phyloP scores from a whole-genome alignment of 208 protist species.

The Trypanosoma boissoni region DNA sequence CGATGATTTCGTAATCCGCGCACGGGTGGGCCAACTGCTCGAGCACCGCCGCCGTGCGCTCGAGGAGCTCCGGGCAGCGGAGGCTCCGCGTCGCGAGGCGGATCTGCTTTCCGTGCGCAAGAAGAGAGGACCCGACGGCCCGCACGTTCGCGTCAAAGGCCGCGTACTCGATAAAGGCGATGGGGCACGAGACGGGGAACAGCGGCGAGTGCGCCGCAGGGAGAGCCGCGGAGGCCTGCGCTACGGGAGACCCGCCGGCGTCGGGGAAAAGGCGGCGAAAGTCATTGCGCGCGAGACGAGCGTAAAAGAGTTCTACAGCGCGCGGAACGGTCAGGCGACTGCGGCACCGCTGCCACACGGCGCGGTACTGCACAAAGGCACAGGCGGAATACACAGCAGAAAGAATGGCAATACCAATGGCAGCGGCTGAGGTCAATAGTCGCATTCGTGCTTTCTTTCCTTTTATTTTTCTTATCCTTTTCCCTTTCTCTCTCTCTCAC shows the following conservation, averaged over 20 bases:
- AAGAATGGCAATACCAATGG: constrained; percentile 3
- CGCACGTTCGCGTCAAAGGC: constrained; percentile 26
- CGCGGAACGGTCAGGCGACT: constrained; percentile 5
- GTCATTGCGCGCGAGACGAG: neutral
- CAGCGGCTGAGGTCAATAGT: constrained; percentile 8
- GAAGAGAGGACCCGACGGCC: constrained; percentile 11
- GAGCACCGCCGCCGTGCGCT: constrained; percentile 18
- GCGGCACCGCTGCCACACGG: constrained; percentile 2
- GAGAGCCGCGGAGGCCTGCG: no score
- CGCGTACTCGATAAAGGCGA: constrained; percentile 17
- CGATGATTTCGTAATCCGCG: constrained; percentile 9
- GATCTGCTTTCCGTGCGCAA: constrained; percentile 17
- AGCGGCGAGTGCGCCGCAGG: neutral
- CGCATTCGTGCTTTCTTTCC: neutral
- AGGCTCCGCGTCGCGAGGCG: constrained; percentile 22
- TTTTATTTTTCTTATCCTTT: neutral
- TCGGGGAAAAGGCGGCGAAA: neutral
- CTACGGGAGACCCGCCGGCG: neutral
- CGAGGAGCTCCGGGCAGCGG: constrained; percentile 16
- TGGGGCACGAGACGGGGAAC: neutral
- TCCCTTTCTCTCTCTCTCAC: neutral
- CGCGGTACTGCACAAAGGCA: constrained; percentile 11
- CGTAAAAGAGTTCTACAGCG: constrained; percentile 8
- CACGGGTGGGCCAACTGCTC: constrained; percentile 4
- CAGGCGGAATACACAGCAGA: constrained; percentile 13